These are phyloP conservation scores for Lepidium campestre DNA, from an alignment of 441 rosid genomes.

Conservation along the genomic window DNA sequence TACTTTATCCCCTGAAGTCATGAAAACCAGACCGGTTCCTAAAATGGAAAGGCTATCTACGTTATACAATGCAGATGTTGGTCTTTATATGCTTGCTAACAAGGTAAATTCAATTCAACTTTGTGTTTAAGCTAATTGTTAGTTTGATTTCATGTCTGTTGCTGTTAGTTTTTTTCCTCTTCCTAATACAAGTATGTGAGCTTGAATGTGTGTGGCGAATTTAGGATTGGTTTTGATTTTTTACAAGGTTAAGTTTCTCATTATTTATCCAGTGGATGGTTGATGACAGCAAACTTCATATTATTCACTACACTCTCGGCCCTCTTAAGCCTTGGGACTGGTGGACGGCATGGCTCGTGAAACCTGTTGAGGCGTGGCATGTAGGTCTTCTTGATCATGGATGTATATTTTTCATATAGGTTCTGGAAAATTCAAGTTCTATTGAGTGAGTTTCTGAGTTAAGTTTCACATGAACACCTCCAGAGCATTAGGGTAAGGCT, in stretches of 20 bases:
- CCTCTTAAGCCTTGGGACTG: slow-evolving; percentile 99
- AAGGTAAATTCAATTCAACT: slow-evolving; percentile 44
- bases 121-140: background rate
- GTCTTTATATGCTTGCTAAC: slow-evolving; percentile 96
- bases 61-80: slow-evolving; percentile 90
- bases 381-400: slow-evolving; percentile 31
- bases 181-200: background rate
- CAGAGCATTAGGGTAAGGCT: slow-evolving; percentile 70
- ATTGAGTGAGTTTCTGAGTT: background rate
- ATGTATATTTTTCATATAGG: background rate
- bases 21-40: slow-evolving; percentile 57
- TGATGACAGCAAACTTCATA: slow-evolving; percentile 78
- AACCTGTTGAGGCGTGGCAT: slow-evolving; percentile 98
- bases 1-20: slow-evolving; percentile 41
- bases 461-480: slow-evolving; percentile 22
- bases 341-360: slow-evolving; percentile 97
- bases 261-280: slow-evolving; percentile 85
- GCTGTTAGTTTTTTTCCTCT: background rate
- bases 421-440: background rate
- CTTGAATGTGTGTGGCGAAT: background rate
- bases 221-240: background rate
- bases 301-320: slow-evolving; percentile 94
- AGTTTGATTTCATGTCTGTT: background rate
- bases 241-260: slow-evolving; percentile 10
- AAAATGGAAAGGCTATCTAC: slow-evolving; percentile 91